Evolutionary conservation across 176 grass and related monocot genomes (phyloP), one percentile per base, ranked within the genome.

Genomic region (Zoysia japonica): DNA sequence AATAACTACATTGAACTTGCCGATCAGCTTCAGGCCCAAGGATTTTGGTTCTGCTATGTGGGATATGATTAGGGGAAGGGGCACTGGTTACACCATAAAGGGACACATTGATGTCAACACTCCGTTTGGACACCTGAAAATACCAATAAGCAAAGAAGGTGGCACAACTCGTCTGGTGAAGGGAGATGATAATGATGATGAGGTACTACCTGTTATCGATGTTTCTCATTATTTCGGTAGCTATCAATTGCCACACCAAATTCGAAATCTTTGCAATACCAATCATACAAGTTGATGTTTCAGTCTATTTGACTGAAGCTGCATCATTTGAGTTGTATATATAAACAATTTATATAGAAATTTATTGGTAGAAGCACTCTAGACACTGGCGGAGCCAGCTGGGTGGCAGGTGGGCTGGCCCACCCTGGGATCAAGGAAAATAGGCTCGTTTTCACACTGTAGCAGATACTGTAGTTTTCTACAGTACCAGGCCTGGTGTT

Each of bases 11-110:
- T 88, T 97, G 91, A 80, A 90, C 40, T 82, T 97, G 71, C 95
- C 95, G 6, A 90, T 97, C 71, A 78, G 67, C 81, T 97, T 97
- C 72, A 84, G 77, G 80, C 92, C 95, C 1, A 94, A 94, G 78
- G 95, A 97, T 43, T 97, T 97, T 71, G 95, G 95, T 9, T 94
- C 91, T 55, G 95, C 91, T 67, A 89, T 97, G 74, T 97, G 95
- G 95, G 95, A 97, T 80, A 97, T 97, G 91, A 87, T 94, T 35
- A 92, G 91, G 83, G 91, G 95, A 7, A 90, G 68, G 80, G 95
- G 95, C 16, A 92, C 84, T 45, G 89, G 91, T 65, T 97, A 97
- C 59, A 82, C 89, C 38, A 94, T 97, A 71, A 97, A 97, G 78
- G 94, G 94, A 14, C 76, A 89, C 61, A 84, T 97, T 57, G 85